Evolutionary conservation across 2,329 filamentous ascomycete species (phyloP).

Genomic region (Microdochium bolleyi): DNA sequence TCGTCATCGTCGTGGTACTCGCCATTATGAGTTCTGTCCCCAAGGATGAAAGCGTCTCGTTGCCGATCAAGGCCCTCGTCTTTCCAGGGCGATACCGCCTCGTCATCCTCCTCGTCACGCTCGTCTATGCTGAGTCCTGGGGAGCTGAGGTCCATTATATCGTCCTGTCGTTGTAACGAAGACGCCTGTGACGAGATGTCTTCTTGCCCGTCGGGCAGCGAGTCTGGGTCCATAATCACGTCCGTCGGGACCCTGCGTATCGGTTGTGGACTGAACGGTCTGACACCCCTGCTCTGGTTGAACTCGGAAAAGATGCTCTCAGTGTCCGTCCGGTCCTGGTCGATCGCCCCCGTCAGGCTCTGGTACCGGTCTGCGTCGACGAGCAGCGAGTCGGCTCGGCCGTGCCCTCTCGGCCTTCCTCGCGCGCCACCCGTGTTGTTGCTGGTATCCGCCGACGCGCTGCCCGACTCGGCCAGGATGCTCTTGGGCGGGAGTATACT

Average conservation of each 20-base stretch:
- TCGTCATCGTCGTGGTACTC: background rate
- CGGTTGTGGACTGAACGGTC: constrained; percentile 54
- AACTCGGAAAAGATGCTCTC: constrained; percentile 49
- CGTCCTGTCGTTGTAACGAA: background rate
- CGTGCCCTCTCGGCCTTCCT: constrained; percentile 21
- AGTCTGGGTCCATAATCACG: constrained; percentile 23
- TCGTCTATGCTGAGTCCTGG: background rate
- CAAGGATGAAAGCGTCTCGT: constrained; percentile 2
- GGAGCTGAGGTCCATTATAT: background rate
- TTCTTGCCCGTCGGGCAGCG: constrained; percentile 11
- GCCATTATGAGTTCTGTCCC: constrained; percentile 1
- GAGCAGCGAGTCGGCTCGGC: constrained; percentile 46
- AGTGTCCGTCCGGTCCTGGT: constrained; percentile 24
- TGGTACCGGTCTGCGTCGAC: constrained; percentile 47
- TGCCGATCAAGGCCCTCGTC: constrained; percentile 11
- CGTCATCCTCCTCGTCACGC: background rate
- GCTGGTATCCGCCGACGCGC: background rate
- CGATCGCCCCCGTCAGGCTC: constrained; percentile 43
- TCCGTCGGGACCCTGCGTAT: constrained; percentile 19
- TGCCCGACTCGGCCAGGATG: constrained; percentile 45
- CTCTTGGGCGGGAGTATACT: constrained; percentile 57
- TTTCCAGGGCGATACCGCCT: constrained; percentile 9
- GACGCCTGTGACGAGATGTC: constrained; percentile 4
- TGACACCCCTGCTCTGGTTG: constrained; percentile 42
- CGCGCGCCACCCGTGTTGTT: constrained; percentile 1